Percentiles rank a stretch among this genome's conserved stretches.
These are phyloP conservation scores for Fusarium sacchari DNA, from an alignment of 2,329 filamentous ascomycete genomes.

Conservation along the genomic window DNA sequence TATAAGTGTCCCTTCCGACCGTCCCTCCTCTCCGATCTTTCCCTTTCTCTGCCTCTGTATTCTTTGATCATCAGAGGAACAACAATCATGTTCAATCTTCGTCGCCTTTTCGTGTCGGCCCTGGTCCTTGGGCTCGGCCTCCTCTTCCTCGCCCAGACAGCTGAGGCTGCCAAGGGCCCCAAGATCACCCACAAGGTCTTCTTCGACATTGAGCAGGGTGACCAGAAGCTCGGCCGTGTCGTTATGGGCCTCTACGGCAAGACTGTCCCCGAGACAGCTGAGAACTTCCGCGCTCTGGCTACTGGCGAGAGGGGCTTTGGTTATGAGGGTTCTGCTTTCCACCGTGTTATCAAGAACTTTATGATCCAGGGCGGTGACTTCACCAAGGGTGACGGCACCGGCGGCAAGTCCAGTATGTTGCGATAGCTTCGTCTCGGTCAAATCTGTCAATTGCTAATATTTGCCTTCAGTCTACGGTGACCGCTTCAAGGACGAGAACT, in stretches of 20 bases:
- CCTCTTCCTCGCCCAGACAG: conserved; percentile 79
- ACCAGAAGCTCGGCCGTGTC: conserved; percentile 77
- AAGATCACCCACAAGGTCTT: conserved; percentile 97
- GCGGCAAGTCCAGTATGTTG: conserved; percentile 83
- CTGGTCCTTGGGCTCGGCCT: conserved; percentile 80
- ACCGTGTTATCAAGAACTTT: conserved; percentile 90
- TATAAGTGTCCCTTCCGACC: conserved; percentile 43
- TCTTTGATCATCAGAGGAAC: conserved; percentile 35
- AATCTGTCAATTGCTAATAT: conserved; percentile 32
- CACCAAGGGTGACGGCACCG: conserved; percentile 82
- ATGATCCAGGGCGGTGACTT: conserved; percentile 95
- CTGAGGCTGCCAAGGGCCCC: conserved; percentile 82
- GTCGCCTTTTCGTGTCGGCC: conserved; percentile 75
- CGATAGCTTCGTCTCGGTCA: conserved; percentile 32
- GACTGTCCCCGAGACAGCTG: conserved; percentile 79
- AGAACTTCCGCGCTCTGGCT: conserved; percentile 82
- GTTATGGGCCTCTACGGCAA: conserved; percentile 88
- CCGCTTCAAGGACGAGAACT: conserved; percentile 91
- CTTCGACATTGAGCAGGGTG: conserved; percentile 84
- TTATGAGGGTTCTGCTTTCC: conserved; percentile 84
- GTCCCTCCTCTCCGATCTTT: conserved; percentile 22
- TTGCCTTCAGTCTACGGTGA: conserved; percentile 75
- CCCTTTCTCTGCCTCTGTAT: conserved; percentile 9
- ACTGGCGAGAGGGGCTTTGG: conserved; percentile 89
- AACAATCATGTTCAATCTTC: conserved; percentile 76